These are phyloP conservation scores for Boletus edulis DNA, from an alignment of 768 basidiomycete genomes.

Conservation along the genomic window DNA sequence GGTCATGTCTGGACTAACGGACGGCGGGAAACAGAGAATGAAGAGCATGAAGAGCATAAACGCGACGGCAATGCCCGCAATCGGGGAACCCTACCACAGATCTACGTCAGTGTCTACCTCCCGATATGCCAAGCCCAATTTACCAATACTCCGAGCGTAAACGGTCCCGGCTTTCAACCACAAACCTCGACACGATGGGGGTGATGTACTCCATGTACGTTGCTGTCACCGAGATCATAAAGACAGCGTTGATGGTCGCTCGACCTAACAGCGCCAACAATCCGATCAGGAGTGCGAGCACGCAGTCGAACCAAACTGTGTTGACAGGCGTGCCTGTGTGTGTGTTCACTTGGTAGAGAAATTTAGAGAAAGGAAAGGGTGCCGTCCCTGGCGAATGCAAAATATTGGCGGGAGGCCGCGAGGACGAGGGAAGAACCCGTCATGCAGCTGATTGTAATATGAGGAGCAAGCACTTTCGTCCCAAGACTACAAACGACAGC, in stretches of 20 bases:
- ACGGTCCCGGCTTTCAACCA: slow-evolving; percentile 46
- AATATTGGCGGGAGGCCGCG: slow-evolving; percentile 50
- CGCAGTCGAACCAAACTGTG: slow-evolving; percentile 49
- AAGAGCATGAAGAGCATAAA: slow-evolving; percentile 67
- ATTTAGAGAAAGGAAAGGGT: slow-evolving; percentile 53
- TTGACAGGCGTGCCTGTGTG: slow-evolving; percentile 54
- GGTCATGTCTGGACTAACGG: no score
- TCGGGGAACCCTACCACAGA: slow-evolving; percentile 44
- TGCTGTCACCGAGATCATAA: slow-evolving; percentile 43
- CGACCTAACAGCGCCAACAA: background rate
- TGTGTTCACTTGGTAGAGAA: slow-evolving; percentile 50
- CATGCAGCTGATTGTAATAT: slow-evolving; percentile 33
- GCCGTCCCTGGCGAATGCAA: slow-evolving; percentile 57
- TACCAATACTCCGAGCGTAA: slow-evolving; percentile 41
- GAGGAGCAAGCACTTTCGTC: slow-evolving; percentile 33
- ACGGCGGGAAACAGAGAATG: slow-evolving; percentile 48
- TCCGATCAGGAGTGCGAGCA: background rate
- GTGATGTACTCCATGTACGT: slow-evolving; percentile 40
- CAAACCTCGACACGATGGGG: slow-evolving; percentile 48
- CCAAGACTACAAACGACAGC: slow-evolving; percentile 65
- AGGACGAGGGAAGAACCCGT: slow-evolving; percentile 43
- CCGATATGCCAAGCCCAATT: slow-evolving; percentile 1
- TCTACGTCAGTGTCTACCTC: background rate
- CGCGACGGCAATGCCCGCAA: slow-evolving; percentile 49
- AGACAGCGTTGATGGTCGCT: slow-evolving; percentile 53